phyloP scores from a whole-genome alignment of 2,329 filamentous ascomycete genomes.

The Chaetomiaceae sp. region DNA sequence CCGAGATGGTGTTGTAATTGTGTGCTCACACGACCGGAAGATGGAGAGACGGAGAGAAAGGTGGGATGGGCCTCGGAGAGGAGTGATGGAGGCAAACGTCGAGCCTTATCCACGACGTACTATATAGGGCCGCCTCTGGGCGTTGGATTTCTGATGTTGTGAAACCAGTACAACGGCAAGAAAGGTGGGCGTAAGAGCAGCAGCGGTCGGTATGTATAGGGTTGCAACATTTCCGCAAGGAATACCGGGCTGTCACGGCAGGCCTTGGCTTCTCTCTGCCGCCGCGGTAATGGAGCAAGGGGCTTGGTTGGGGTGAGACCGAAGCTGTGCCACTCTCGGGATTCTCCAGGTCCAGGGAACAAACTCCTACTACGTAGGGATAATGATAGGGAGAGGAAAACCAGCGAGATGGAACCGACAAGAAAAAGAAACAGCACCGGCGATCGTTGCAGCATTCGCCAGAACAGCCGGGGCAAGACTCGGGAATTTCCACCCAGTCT shows the following conservation, averaged over 20 bases:
- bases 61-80: neutral
- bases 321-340: neutral
- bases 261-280: neutral
- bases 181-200: neutral
- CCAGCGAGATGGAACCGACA: neutral
- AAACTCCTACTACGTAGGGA: neutral
- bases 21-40: neutral
- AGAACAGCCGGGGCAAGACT: too few relatives aligned
- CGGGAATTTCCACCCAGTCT: too few relatives aligned
- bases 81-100: neutral
- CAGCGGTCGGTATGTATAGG: neutral
- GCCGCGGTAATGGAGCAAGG: neutral
- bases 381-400: neutral
- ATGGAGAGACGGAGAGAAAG: neutral
- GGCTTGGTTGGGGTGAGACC: neutral
- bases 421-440: neutral
- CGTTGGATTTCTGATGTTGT: too few relatives aligned
- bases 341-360: neutral
- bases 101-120: too few relatives aligned
- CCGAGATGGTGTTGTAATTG: neutral
- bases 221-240: neutral
- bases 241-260: neutral
- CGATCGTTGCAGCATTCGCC: neutral
- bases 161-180: too few relatives aligned
- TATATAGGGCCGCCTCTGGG: too few relatives aligned